phyloP scores from a whole-genome alignment of 2,329 filamentous ascomycete species.

The Talaromyces marneffei region DNA sequence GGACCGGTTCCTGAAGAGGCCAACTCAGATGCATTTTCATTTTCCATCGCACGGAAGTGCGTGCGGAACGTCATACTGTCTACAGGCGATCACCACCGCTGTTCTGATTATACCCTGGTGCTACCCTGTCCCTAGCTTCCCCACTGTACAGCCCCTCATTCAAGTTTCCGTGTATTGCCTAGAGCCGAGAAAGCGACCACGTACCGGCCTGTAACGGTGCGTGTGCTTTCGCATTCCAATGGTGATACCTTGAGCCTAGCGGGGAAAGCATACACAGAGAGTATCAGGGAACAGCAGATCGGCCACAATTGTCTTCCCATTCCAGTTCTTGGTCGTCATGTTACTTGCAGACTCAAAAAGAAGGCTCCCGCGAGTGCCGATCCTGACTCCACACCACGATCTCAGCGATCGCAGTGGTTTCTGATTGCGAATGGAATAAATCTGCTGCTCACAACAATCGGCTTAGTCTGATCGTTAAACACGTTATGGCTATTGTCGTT shows the following conservation, averaged over 20 bases:
- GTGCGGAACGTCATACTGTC: background rate
- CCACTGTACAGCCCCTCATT: constrained; percentile 9
- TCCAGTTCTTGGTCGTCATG: constrained; percentile 1
- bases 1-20: background rate
- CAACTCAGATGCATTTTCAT: background rate
- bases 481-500: constrained; percentile 5
- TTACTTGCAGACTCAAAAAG: constrained; percentile 11
- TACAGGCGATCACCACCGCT: background rate
- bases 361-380: constrained; percentile 8
- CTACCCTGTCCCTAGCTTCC: background rate
- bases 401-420: background rate
- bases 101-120: background rate
- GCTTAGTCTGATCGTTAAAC: background rate
- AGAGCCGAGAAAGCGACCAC: background rate
- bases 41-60: background rate
- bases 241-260: constrained; percentile 1
- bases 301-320: background rate
- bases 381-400: constrained; percentile 5
- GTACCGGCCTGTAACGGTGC: background rate
- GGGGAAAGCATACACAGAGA: too few relatives aligned
- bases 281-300: constrained; percentile 2
- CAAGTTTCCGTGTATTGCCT: background rate
- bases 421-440: background rate
- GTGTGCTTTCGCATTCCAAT: background rate
- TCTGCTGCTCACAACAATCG: background rate